Evolutionary conservation across 805 yeast species (phyloP).

Genomic region (Barnettozyma sp.): DNA sequence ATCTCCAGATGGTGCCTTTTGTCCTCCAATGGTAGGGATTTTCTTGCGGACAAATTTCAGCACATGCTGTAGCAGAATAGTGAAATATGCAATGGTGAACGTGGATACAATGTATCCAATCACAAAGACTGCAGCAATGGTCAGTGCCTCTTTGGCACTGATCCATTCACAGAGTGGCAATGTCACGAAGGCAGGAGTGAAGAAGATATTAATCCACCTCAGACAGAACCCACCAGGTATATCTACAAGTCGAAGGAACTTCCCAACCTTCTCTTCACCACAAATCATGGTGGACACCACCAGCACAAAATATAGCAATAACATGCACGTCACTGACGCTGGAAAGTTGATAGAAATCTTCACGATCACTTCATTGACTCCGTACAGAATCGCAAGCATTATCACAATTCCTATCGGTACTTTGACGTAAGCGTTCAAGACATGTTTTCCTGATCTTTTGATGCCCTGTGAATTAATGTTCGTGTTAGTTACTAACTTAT

Average conservation of each 20-base stretch:
- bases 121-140: conserved; percentile 67
- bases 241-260: conserved; percentile 33
- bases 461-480: conserved; percentile 14
- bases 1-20: too few relatives aligned
- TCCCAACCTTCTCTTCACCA: conserved; percentile 29
- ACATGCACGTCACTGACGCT: conserved; percentile 65
- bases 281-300: conserved; percentile 31
- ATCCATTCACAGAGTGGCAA: conserved; percentile 64
- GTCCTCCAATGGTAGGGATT: too few relatives aligned
- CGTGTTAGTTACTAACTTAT: not conserved
- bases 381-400: conserved; percentile 19
- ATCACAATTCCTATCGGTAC: conserved; percentile 22
- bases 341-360: conserved; percentile 46
- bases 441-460: conserved; percentile 16
- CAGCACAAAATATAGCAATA: conserved; percentile 44
- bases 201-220: conserved; percentile 73
- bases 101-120: conserved; percentile 54
- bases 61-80: conserved; percentile 33
- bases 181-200: conserved; percentile 70
- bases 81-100: conserved; percentile 42
- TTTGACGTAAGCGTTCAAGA: conserved; percentile 18
- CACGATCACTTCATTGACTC: conserved; percentile 23
- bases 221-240: conserved; percentile 64
- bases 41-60: too few relatives aligned
- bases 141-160: conserved; percentile 59